Conservation (phyloP, 2,329 filamentous ascomycete species). For the Hypoxylon sp. region DNA sequence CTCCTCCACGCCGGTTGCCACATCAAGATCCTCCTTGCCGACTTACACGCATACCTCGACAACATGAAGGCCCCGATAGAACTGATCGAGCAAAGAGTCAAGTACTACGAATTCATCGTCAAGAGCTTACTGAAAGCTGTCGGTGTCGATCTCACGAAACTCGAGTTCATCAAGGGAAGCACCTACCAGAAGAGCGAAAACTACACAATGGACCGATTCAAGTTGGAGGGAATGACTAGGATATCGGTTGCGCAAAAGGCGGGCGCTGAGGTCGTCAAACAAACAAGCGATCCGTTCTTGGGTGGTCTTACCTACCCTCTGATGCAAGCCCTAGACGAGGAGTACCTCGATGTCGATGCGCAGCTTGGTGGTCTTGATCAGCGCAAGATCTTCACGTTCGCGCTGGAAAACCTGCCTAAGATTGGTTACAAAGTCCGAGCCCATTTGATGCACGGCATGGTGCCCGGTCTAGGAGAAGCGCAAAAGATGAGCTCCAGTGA, state of each 20-base stretch:
- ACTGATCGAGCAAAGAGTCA: constrained; percentile 83
- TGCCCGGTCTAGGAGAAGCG: constrained; percentile 81
- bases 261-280: constrained; percentile 94
- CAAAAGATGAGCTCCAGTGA: constrained; percentile 89
- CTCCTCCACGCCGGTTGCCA: constrained; percentile 88
- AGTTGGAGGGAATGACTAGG: constrained; percentile 80
- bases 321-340: constrained; percentile 91
- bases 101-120: constrained; percentile 87
- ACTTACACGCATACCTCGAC: constrained; percentile 84
- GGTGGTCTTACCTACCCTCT: constrained; percentile 85
- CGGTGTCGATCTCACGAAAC: constrained; percentile 81
- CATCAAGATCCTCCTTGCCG: constrained; percentile 82
- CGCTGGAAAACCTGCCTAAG: constrained; percentile 86
- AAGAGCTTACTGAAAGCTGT: constrained; percentile 82
- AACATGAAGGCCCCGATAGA: constrained; percentile 90
- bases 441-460: constrained; percentile 88
- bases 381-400: constrained; percentile 88
- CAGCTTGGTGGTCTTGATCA: constrained; percentile 93
- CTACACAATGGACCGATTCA: constrained; percentile 92
- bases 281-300: constrained; percentile 81
- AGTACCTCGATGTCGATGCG: constrained; percentile 87
- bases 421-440: constrained; percentile 80
- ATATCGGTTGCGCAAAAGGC: constrained; percentile 79
- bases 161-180: constrained; percentile 88
- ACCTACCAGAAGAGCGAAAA: constrained; percentile 80